Base-by-base conservation (phyloP, 441 rosid species). In the Adansonia grandidieri region DNA sequence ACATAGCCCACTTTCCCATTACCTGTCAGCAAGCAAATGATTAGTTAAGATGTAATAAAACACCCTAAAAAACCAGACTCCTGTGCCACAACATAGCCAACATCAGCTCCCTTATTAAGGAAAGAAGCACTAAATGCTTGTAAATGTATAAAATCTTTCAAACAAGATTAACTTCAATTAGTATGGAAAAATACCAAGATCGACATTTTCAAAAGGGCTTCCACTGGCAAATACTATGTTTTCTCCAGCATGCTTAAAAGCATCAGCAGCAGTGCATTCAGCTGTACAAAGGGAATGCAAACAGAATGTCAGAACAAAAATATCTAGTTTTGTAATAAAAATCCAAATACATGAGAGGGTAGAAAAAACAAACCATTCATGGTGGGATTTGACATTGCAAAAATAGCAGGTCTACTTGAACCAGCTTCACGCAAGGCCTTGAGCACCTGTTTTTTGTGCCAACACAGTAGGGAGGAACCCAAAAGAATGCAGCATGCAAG, bases 361-460 rank as follows among this genome's bases (percentile, higher is more conserved):
- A 62, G 61, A 56, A 32, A 71, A 77, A 63, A 76, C 91, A 82
- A 82, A 94, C 98, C 99, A 83, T 96, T 96, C 89, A 85, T 86
- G 77, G 99, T 96, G 81, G 99, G 99, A 85, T 94, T 96, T 15
- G 98, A 96, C 99, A 96, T 96, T 20, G 99, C 97, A 87, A 94
- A 96, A 81, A 96, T 93, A 71, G 98, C 97, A 9, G 98, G 99
- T 84, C 88, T 96, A 75, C 81, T 75, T 65, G 98, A 96, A 77
- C 86, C 92, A 62, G 99, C 94, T 68, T 90, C 96, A 80, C 84
- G 84, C 98, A 94, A 92, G 17, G 98, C 98, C 88, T 84, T 94
- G 24, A 96, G 98, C 79, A 96, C 98, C 99, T 96, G 86, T 73
- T 80, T 80, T 37, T 76, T 81, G 73, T 63, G 63, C 66, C 77